Base-by-base conservation (phyloP, 345 rosid species). In the Corchorus capsularis region DNA sequence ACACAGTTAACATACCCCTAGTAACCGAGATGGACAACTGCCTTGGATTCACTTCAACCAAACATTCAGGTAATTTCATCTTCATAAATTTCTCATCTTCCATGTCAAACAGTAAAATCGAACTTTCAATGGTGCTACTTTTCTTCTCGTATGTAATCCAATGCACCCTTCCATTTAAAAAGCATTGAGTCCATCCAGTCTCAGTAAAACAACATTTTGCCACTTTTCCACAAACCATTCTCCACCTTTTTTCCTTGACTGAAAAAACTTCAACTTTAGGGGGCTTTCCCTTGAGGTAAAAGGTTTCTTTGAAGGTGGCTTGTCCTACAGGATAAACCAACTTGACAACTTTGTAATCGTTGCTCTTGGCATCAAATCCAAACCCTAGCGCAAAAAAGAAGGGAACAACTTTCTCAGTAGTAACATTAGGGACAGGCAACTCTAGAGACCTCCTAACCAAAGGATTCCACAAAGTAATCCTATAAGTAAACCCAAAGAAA, bases 321-420 rank as follows among this genome's bases (percentile, higher is more conserved):
- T n/a, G n/a, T n/a, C n/a, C n/a, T n/a, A n/a, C n/a, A n/a, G 3
- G 17, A 20, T 69, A 69, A 22, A 49, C 73, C 37, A 69, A n/a
- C 6, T 59, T 47, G 37, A 69, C 73, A 12, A 69, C 73, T 52
- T 69, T 69, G 34, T 69, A 69, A 46, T 47, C 60, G 20, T 52
- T 46, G 19, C 12, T 69, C 37, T 8, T 8, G 56, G 37, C 13
- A 52, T 69, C 73, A 34, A 19, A 69, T 0, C 73, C 73, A 34
- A 69, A 69, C 16, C 73, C 56, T 32, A 69, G 73, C 1, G n/a
- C 27, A 34, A 69, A 69, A 8, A 46, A 10, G 59, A 3, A 69
- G 7, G 73, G 59, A 46, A 45, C 73, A 15, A 69, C 17, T 17
- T 49, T 17, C 1, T 69, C 15, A 34, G 9, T 49, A n/a, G 55